phyloP scores from a whole-genome alignment of 352 stramenopile species.

The Thraustotheca clavata region DNA sequence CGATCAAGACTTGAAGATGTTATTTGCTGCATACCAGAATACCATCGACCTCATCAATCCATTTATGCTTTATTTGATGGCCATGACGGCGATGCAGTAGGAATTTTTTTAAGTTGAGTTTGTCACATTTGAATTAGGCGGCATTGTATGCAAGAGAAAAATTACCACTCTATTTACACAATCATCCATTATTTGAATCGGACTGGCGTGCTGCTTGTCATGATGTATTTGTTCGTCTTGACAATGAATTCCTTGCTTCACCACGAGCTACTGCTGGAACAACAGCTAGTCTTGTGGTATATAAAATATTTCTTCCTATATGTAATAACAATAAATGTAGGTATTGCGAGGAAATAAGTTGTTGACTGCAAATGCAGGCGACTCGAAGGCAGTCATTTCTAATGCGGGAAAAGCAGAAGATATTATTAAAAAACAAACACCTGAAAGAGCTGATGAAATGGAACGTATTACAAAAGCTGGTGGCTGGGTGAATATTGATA shows the following conservation, averaged over 20 bases:
- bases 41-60: constrained; percentile 37
- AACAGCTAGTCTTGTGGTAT: constrained; percentile 3
- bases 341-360: constrained; percentile 74
- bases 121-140: too few species aligned
- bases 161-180: constrained; percentile 55
- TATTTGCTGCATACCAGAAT: constrained; percentile 65
- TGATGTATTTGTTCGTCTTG: constrained; percentile 66
- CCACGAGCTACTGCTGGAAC: constrained; percentile 42
- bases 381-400: constrained; percentile 78
- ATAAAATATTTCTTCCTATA: neutral
- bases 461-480: constrained; percentile 58
- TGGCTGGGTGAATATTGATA: constrained; percentile 76
- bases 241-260: constrained; percentile 64
- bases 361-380: constrained; percentile 81
- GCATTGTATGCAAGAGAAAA: constrained; percentile 67
- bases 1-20: constrained; percentile 72
- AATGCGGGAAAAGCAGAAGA: constrained; percentile 68
- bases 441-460: constrained; percentile 61
- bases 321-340: neutral
- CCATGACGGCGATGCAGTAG: constrained; percentile 66
- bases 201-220: constrained; percentile 57
- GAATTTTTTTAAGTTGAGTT: constrained; percentile 8
- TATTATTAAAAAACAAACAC: constrained; percentile 84
- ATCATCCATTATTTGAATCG: constrained; percentile 51
- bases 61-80: constrained; percentile 82